Evolutionary conservation across 768 basidiomycete genomes (phyloP).

Genomic region (Podaxis rugospora): DNA sequence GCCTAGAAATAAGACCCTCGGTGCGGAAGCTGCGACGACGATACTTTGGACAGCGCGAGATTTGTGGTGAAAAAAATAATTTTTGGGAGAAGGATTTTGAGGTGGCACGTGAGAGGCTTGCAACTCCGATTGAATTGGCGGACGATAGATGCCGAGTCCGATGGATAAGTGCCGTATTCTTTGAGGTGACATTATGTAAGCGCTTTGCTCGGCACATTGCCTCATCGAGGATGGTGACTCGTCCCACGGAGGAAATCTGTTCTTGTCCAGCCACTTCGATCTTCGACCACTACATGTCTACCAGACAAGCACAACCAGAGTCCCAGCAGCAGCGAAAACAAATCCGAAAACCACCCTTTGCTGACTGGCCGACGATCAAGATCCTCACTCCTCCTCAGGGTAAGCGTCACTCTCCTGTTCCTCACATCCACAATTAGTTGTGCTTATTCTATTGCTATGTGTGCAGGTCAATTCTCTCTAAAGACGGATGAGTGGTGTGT

Average conservation of each 20-base stretch:
- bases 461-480: conserved; percentile 50
- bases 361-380: conserved; percentile 51
- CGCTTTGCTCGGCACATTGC: conserved; percentile 4
- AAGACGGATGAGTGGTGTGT: conserved; percentile 64
- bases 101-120: conserved; percentile 9
- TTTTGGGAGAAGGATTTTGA: conserved; percentile 13
- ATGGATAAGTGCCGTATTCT: not conserved
- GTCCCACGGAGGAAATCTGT: not conserved
- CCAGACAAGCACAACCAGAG: conserved; percentile 22
- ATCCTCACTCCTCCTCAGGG: conserved; percentile 50
- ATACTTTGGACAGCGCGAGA: conserved; percentile 67
- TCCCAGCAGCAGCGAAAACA: conserved; percentile 27
- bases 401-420: conserved; percentile 15
- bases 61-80: conserved; percentile 20
- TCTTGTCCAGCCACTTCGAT: conserved; percentile 5
- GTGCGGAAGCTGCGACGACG: conserved; percentile 83
- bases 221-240: conserved; percentile 8
- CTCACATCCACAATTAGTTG: not conserved
- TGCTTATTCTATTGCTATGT: not conserved
- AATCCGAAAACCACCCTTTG: conserved; percentile 33
- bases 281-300: conserved; percentile 12
- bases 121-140: conserved; percentile 20
- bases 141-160: not conserved
- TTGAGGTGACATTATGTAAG: conserved; percentile 1
- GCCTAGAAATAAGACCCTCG: conserved; percentile 38